Evolutionary conservation across 2,329 filamentous ascomycete genomes (phyloP).

Genomic region (Talaromyces islandicus): DNA sequence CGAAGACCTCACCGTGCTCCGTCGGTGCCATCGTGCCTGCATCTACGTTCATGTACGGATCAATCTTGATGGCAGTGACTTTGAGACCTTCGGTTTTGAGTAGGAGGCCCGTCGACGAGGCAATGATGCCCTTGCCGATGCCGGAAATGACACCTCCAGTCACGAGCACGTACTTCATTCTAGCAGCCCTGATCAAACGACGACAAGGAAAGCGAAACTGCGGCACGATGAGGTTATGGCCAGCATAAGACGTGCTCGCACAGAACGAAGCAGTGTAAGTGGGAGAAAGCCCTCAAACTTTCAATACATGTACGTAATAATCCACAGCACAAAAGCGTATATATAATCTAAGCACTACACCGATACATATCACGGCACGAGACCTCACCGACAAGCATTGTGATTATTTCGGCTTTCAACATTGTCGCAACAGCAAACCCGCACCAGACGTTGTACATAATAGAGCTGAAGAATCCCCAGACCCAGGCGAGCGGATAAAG

Average conservation of each 20-base stretch:
- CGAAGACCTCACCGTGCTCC: slow-evolving; percentile 78
- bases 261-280: neutral
- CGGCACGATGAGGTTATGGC: neutral
- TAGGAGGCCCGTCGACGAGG: slow-evolving; percentile 65
- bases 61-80: slow-evolving; percentile 46
- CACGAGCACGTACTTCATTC: slow-evolving; percentile 69
- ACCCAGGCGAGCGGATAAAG: neutral
- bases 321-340: neutral
- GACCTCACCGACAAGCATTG: too few species aligned
- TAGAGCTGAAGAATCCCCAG: too few species aligned
- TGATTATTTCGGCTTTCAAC: too few species aligned
- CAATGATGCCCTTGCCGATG: slow-evolving; percentile 53
- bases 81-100: slow-evolving; percentile 75
- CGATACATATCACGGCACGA: neutral
- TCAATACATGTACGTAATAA: neutral
- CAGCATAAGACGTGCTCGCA: neutral
- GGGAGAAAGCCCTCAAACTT: neutral
- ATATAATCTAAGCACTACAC: neutral
- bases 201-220: neutral
- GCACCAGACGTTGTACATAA: too few species aligned
- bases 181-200: slow-evolving; percentile 1
- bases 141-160: slow-evolving; percentile 56
- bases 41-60: slow-evolving; percentile 71
- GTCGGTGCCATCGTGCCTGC: slow-evolving; percentile 33
- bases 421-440: too few species aligned